Percentiles rank a stretch among this genome's conserved stretches.
Evolutionary conservation across 2,329 filamentous ascomycete genomes (phyloP).

Genomic region (Verticillium nonalfalfae): DNA sequence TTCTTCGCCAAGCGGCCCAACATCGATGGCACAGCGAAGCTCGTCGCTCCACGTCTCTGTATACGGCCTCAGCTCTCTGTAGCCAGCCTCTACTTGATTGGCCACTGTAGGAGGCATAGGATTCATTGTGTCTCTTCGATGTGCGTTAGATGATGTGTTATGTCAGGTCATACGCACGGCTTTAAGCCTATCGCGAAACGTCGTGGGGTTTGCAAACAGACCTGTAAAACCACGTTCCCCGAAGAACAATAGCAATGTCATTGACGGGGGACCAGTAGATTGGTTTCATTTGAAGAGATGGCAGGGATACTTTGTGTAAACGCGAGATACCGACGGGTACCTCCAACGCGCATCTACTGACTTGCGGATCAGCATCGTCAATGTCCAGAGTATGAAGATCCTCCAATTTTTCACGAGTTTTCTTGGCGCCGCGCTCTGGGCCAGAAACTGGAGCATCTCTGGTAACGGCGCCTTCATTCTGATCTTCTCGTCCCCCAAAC

Average conservation of each 20-base stretch:
- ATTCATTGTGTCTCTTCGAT: conserved; percentile 71
- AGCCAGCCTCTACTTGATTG: conserved; percentile 90
- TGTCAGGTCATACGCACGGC: neutral
- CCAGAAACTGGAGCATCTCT: neutral
- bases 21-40: conserved; percentile 80
- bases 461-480: neutral
- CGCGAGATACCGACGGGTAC: conserved; percentile 87
- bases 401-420: neutral
- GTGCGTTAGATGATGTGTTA: neutral
- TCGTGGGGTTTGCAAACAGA: conserved; percentile 16
- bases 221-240: conserved; percentile 96
- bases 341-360: conserved; percentile 28
- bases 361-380: neutral
- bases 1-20: conserved; percentile 83
- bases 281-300: conserved; percentile 81
- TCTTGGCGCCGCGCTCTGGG: neutral
- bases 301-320: conserved; percentile 81
- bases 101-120: conserved; percentile 80
- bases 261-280: conserved; percentile 97
- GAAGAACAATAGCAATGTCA: conserved; percentile 73
- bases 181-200: neutral
- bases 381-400: neutral
- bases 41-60: conserved; percentile 91
- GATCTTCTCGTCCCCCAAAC: neutral
- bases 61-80: conserved; percentile 79